These are phyloP conservation scores for Naumovozyma castellii DNA, from an alignment of 805 yeast genomes.

Conservation along the genomic window DNA sequence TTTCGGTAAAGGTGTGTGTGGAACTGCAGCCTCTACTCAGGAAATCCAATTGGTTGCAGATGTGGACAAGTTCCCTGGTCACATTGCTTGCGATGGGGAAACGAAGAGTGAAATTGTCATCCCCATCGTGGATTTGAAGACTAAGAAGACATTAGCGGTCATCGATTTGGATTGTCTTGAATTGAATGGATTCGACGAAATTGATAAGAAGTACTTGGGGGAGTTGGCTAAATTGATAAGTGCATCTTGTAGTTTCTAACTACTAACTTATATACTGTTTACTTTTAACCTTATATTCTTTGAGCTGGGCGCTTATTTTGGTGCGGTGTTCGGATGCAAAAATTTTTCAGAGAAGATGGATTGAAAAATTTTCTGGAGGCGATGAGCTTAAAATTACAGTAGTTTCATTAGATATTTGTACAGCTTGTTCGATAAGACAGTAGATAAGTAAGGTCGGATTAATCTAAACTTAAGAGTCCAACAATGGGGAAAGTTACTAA, in stretches of 20 bases:
- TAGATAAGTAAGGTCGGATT: no score
- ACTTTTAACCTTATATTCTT: no score
- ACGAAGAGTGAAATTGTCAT: conserved; percentile 90
- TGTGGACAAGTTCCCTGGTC: conserved; percentile 77
- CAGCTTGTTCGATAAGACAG: no score
- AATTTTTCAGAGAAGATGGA: neutral
- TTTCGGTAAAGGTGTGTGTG: conserved; percentile 86
- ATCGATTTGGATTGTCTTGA: conserved; percentile 76
- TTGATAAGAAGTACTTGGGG: conserved; percentile 54
- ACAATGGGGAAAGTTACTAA: neutral
- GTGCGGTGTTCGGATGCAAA: neutral
- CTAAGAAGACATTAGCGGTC: conserved; percentile 53
- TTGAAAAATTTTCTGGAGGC: neutral
- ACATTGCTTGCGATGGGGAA: conserved; percentile 95
- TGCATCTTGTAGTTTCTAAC: conserved; percentile 42
- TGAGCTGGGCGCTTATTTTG: neutral
- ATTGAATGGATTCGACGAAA: conserved; percentile 53
- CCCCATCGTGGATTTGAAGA: conserved; percentile 44
- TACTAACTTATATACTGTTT: no score
- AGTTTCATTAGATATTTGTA: no score
- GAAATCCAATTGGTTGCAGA: conserved; percentile 68
- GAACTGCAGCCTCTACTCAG: conserved; percentile 56
- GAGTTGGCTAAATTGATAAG: conserved; percentile 45
- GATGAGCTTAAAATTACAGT: conserved; percentile 1
- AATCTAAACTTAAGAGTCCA: no score